These are phyloP conservation scores for Acacia crassicarpa DNA, from an alignment of 306 rosid genomes.

Conservation along the genomic window DNA sequence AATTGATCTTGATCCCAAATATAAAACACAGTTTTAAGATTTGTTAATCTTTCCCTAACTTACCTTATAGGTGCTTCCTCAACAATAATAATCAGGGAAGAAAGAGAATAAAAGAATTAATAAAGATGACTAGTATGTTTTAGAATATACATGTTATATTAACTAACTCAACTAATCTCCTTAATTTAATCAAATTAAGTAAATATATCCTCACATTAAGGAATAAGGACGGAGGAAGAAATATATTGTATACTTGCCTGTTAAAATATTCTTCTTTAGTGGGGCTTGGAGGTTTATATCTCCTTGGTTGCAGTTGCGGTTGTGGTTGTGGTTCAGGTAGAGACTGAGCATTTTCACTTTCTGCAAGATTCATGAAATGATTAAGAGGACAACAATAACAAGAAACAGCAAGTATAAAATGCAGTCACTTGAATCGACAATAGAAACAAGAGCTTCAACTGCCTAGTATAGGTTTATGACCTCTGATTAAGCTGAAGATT, in stretches of 20 bases:
- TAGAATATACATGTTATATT: too few species aligned
- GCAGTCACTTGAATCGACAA: slow-evolving; percentile 19
- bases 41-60: too few species aligned
- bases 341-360: slow-evolving; percentile 30
- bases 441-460: background rate
- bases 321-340: background rate
- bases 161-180: too few species aligned
- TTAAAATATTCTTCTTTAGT: slow-evolving; percentile 64
- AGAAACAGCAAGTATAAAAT: background rate
- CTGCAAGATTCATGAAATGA: slow-evolving; percentile 32
- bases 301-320: slow-evolving; percentile 45
- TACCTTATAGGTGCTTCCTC: too few species aligned
- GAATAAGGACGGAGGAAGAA: too few species aligned
- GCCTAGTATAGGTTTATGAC: background rate
- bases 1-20: too few species aligned
- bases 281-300: slow-evolving; percentile 51
- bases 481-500: background rate
- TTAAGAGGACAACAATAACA: background rate
- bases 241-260: slow-evolving; percentile 56
- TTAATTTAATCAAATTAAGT: too few species aligned
- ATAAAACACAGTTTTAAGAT: too few species aligned
- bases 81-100: too few species aligned
- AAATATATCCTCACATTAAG: too few species aligned
- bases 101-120: too few species aligned
- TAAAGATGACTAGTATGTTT: too few species aligned